phyloP scores from a whole-genome alignment of 129 eudicot genomes.

The Flaveria brownii region DNA sequence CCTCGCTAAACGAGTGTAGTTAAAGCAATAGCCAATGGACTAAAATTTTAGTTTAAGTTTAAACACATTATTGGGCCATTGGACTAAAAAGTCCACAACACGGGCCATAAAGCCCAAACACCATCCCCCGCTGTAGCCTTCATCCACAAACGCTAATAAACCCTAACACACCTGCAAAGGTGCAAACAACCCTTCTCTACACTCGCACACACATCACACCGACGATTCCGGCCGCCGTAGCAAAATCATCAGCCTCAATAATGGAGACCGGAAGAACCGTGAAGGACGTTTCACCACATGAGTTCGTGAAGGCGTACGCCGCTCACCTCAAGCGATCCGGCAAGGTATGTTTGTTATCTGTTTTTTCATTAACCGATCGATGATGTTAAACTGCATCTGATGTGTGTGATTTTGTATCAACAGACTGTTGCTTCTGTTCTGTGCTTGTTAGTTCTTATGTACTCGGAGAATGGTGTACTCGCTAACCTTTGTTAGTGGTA shows the following conservation, averaged over 20 bases:
- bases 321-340: constrained; percentile 37
- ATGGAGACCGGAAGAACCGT: constrained; percentile 32
- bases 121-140: not conserved
- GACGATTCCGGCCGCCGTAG: constrained; percentile 37
- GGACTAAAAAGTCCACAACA: not conserved
- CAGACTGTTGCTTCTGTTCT: not conserved
- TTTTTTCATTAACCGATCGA: not conserved
- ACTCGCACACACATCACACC: constrained; percentile 27
- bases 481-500: not conserved
- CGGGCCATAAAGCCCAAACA: not conserved
- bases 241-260: not conserved
- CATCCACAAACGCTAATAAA: constrained; percentile 23
- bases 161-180: constrained; percentile 36
- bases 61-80: not conserved
- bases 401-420: not conserved
- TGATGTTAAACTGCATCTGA: not conserved
- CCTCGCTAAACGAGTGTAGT: no score
- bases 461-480: not conserved
- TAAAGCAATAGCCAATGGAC: not conserved
- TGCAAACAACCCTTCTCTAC: constrained; percentile 4
- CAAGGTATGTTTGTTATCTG: not conserved
- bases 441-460: not conserved
- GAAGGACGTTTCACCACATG: constrained; percentile 36
- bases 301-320: constrained; percentile 32
- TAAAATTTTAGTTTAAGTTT: no score